Conservation (phyloP, 1,284 basidiomycete species). For the Marasmius tenuissimus region DNA sequence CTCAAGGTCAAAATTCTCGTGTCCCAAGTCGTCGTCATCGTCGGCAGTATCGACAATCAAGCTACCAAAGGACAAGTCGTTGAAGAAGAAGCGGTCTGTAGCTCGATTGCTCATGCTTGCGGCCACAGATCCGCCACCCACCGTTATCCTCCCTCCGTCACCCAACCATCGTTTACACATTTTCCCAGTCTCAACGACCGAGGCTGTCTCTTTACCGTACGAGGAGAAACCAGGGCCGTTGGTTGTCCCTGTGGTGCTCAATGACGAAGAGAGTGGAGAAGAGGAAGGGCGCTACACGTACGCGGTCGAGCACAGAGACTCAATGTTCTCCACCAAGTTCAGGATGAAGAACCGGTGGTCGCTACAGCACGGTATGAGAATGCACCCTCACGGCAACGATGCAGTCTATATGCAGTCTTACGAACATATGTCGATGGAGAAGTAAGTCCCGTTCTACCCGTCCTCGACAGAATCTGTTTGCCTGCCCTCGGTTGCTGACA, state of each 20-base stretch:
- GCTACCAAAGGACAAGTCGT: neutral
- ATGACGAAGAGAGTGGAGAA: neutral
- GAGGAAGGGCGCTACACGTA: slow-evolving; percentile 1
- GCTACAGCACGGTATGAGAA: slow-evolving; percentile 40
- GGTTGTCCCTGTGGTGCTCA: neutral
- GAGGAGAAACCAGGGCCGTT: neutral
- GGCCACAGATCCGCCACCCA: neutral
- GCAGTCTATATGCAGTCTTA: slow-evolving; percentile 68
- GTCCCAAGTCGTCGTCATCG: neutral
- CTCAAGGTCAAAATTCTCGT: neutral
- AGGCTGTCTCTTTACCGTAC: neutral
- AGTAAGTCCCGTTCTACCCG: slow-evolving; percentile 38
- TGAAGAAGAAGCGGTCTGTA: slow-evolving; percentile 2
- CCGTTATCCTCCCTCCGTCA: neutral
- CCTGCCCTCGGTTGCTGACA: slow-evolving; percentile 12
- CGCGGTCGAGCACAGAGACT: neutral
- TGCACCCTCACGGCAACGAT: slow-evolving; percentile 53
- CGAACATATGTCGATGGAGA: slow-evolving; percentile 54
- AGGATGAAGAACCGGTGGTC: slow-evolving; percentile 24
- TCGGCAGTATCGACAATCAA: neutral
- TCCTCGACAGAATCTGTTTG: slow-evolving; percentile 1
- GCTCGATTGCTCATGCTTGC: neutral
- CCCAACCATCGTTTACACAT: neutral
- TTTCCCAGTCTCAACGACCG: neutral
- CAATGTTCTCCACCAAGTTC: neutral